Evolutionary conservation across 2,329 filamentous ascomycete species (phyloP).

Genomic region (Conoideocrella luteorostrata): DNA sequence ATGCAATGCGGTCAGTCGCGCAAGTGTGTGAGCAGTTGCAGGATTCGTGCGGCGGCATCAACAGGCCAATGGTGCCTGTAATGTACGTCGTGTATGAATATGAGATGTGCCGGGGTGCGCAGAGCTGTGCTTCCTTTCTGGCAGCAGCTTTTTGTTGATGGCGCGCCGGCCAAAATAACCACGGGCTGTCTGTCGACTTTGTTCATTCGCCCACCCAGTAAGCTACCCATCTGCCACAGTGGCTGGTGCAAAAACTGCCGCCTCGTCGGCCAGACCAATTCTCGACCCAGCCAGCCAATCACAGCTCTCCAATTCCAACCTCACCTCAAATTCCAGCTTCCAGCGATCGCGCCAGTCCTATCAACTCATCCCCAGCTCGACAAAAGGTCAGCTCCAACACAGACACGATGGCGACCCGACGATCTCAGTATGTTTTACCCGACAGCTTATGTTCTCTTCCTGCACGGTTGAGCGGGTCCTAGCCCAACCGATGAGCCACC

Average conservation of each 20-base stretch:
- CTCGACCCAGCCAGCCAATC: conserved; percentile 31
- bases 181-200: background rate
- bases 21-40: no score
- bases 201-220: no score
- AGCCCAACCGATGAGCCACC: background rate
- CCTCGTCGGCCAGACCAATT: conserved; percentile 17
- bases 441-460: background rate
- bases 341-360: conserved; percentile 13
- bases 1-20: background rate
- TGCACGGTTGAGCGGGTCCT: background rate
- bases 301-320: conserved; percentile 31
- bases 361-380: conserved; percentile 21
- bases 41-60: no score
- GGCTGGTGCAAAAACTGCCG: conserved; percentile 23
- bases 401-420: conserved; percentile 35
- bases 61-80: no score
- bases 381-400: conserved; percentile 20
- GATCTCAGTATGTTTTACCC: conserved; percentile 32
- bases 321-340: conserved; percentile 24
- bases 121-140: background rate
- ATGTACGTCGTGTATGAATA: no score
- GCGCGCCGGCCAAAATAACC: conserved; percentile 6
- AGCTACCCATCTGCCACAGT: background rate
- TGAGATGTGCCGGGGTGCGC: no score
- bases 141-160: conserved; percentile 7